Base-by-base conservation (phyloP, 768 basidiomycete species). In the Lentinula raphanica region DNA sequence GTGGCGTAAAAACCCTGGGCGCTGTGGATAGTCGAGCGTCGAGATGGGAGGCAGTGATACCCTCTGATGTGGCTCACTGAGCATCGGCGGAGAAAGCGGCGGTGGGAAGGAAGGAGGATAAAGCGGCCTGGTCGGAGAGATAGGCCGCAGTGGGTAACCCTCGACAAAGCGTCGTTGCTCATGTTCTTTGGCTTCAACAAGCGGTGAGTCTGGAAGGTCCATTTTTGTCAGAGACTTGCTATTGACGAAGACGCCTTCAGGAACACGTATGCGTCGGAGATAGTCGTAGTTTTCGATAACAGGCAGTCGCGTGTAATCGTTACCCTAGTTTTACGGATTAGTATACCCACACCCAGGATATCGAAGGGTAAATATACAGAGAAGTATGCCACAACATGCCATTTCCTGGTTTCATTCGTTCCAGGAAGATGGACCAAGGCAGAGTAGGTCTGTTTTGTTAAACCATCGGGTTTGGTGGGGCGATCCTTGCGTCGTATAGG, bases 311-410 rank as follows among this genome's bases (percentile, higher is more conserved):
- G 77, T 74, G 64, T 88, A 89, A 67, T 90, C 88, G 61, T 81
- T 80, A 12, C 81, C 85, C 88, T 90, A 60, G 56, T 49, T 49
- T 56, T 58, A n/a, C 7, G 15, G 19, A 9, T 29, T 28, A 13
- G 51, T 32, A 35, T 31, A 44, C 44, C 23, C 39, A 44, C 21
- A 29, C 58, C 12, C 49, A 57, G 56, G 56, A 61, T 28, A 27
- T 56, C 31, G 38, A 42, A 44, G 38, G 59, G 44, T 49, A 48
- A 53, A 65, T 80, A 67, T 67, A 90, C 88, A 70, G 83, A 82
- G 70, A 91, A 90, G 74, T 91, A 91, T 46, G 88, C 88, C 58
- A 90, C 88, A 50, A 91, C 80, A 72, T 92, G 89, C 89, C 89
- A 92, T 78, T 90, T 90, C 42, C 83, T 79, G 28, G 79, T 78